These are phyloP conservation scores for Lathyrus oleraceus DNA, from an alignment of 306 rosid species.

Conservation along the genomic window DNA sequence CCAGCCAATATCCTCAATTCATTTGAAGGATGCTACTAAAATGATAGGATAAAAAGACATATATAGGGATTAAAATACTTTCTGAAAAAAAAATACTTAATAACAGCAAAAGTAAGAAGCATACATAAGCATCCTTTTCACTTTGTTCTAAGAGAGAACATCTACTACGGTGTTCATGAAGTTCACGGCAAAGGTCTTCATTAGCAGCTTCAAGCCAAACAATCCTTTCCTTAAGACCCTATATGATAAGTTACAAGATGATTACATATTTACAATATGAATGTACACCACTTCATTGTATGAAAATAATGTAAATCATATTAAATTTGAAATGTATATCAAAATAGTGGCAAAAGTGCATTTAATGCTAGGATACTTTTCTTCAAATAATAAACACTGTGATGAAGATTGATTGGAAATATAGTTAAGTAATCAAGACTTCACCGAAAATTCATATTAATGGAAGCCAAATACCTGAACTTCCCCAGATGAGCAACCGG, in stretches of 20 bases:
- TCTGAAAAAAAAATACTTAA: slow-evolving; percentile 6
- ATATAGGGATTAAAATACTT: slow-evolving; percentile 20
- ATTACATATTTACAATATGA: slow-evolving; percentile 33
- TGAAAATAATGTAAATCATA: slow-evolving; percentile 1
- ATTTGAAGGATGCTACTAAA: slow-evolving; percentile 14
- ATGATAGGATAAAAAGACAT: slow-evolving; percentile 31
- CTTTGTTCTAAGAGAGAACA: slow-evolving; percentile 58
- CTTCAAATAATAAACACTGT: slow-evolving; percentile 25
- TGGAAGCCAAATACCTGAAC: slow-evolving; percentile 67
- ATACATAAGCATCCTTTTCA: slow-evolving; percentile 75
- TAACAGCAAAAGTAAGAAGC: slow-evolving; percentile 38
- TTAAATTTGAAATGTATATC: slow-evolving; percentile 22
- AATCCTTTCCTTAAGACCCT: slow-evolving; percentile 98
- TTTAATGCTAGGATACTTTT: slow-evolving; percentile 17
- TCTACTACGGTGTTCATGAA: slow-evolving; percentile 87
- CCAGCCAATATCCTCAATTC: slow-evolving; percentile 27
- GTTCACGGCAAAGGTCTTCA: slow-evolving; percentile 97
- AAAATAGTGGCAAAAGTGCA: slow-evolving; percentile 12
- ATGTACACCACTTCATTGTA: slow-evolving; percentile 3
- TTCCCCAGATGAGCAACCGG: slow-evolving; percentile 91
- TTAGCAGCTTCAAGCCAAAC: slow-evolving; percentile 98
- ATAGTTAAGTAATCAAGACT: slow-evolving; percentile 15
- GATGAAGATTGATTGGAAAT: slow-evolving; percentile 26
- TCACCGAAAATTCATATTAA: slow-evolving; percentile 16
- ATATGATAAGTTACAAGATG: slow-evolving; percentile 30